Evolutionary conservation across 2,329 filamentous ascomycete genomes (phyloP), one percentile per base, ranked within the genome.

Genomic region (Alternaria solani): DNA sequence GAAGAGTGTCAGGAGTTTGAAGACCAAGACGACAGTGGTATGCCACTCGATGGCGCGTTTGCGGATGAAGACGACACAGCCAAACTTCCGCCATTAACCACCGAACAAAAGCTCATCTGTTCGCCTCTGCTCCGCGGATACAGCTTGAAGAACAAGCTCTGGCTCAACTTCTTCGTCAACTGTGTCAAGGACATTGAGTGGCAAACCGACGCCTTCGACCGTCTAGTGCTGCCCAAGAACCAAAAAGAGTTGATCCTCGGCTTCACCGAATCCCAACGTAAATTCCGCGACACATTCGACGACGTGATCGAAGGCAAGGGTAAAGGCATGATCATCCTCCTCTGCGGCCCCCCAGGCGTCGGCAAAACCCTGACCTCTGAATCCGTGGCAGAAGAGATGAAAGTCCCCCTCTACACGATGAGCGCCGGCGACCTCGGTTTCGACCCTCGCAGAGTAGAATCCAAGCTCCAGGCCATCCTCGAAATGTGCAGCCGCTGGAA

Each of bases 381-480:
- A 51, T 63, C 59, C 1, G 64, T 71, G 20, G 67, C 68, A 11
- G 62, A 69, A 48, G 61, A 68, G 18, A 62, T 65, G 61, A 63
- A 68, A 56, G 59, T 69, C 4, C 67, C 66, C 5, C 59, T 71
- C 11, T 95, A 96, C 76, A 91, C 91, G 85, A 90, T 92, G 39
- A 90, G 88, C 6, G 91, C 91, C 0, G 92, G 91, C 16, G 92
- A 95, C 76, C 83, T 96, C 0, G 91, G 92, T 16, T 77, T 79
- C 11, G 75, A 80, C 36, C 78, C 81, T 0, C 57, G 67, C 1
- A 69, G 71, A 14, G 62, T 96, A 1, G 93, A 96, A 75, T 82
- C 81, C 7, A 90, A 94, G 71, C 81, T 96, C 7, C 90, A 93
- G 73, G 91, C 91, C 76, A 92, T 95, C 43, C 83, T 96, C 34